A percentile compares a stretch with the other conserved stretches of the same genome.
Conservation (phyloP, 805 yeast genomes). For the Starmerella etchellsii region DNA sequence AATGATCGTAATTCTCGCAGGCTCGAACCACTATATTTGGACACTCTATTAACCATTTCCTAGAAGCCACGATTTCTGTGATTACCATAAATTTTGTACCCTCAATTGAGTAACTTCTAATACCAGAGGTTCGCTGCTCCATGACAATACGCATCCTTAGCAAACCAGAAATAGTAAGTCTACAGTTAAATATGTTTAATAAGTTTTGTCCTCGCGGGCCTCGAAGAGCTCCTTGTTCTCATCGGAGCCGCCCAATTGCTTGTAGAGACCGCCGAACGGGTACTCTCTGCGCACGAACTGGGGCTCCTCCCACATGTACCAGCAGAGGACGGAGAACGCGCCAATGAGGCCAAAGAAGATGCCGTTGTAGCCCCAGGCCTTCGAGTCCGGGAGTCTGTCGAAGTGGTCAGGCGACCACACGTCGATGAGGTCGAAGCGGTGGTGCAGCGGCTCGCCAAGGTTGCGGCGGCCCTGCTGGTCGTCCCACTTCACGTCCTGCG, state of each 20-base stretch:
- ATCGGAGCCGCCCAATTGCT: conserved; percentile 50
- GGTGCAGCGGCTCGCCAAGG: conserved; percentile 56
- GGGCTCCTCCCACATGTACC: conserved; percentile 41
- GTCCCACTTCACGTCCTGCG: conserved; percentile 62
- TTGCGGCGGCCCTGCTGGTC: conserved; percentile 74
- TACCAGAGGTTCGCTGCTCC: no score
- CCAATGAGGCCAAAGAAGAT: conserved; percentile 40
- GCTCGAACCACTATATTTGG: no score
- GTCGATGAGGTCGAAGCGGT: conserved; percentile 60
- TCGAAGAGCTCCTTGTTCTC: conserved; percentile 25
- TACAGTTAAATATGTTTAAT: conserved; percentile 1
- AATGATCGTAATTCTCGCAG: no score
- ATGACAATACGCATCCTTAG: no score
- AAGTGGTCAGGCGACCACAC: conserved; percentile 78
- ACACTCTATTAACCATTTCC: no score
- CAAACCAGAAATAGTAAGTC: no score
- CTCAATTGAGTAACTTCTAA: no score
- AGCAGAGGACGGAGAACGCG: conserved; percentile 21
- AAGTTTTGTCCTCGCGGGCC: conserved; percentile 28
- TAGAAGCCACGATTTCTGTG: no score
- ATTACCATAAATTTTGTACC: no score
- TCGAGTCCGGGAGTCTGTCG: conserved; percentile 43
- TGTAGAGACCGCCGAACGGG: conserved; percentile 65
- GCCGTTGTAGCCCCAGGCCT: conserved; percentile 45
- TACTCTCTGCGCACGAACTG: conserved; percentile 66